Base-by-base conservation (phyloP, 202 grass and related monocot species). In the Miscanthus sacchariflorus region DNA sequence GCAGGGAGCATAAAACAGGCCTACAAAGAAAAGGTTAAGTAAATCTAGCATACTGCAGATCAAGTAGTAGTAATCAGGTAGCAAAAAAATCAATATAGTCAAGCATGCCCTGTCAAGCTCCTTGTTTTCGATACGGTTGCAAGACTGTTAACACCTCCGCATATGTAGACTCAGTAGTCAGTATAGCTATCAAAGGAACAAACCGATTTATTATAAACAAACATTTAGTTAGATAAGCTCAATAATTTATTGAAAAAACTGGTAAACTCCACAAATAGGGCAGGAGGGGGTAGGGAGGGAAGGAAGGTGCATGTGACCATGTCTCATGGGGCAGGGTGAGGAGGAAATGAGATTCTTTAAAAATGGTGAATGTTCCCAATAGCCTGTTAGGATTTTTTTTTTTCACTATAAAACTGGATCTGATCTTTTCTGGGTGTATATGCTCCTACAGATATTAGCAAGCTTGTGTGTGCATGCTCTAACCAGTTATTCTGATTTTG, bases 401-500 rank as follows among this genome's bases (percentile, higher is more conserved):
- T 65, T 24, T 24, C 9, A 24, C 9, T 24, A 13, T 23, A 61
- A 61, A 61, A 61, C 21, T 61, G 21, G 58, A 61, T 61, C 52
- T 58, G 21, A 23, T 61, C 58, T 23, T 23, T 61, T 23, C 21
- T 61, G 58, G 58, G 58, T 61, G 58, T 18, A 61, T 61, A 61
- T 61, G 58, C 21, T 65, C 23, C 10, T 27, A 65, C 23, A 65
- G 63, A 65, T 27, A 65, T 13, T 27, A 27, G 11, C 63, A 65
- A 65, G 63, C 63, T 65, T 65, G 59, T 27, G 61, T 65, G 23
- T 65, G 61, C 61, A 72, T n/a, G 9, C 69, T 40, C 35, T 72
- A 72, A 42, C 40, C 5, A 65, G 24, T 24, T 14, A 45, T 25
- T 74, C 40, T 74, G 39, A 74, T 80, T 79, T 71, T 45, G 84